Conservation (phyloP, 768 basidiomycete species). For the Termitomyces sp. region DNA sequence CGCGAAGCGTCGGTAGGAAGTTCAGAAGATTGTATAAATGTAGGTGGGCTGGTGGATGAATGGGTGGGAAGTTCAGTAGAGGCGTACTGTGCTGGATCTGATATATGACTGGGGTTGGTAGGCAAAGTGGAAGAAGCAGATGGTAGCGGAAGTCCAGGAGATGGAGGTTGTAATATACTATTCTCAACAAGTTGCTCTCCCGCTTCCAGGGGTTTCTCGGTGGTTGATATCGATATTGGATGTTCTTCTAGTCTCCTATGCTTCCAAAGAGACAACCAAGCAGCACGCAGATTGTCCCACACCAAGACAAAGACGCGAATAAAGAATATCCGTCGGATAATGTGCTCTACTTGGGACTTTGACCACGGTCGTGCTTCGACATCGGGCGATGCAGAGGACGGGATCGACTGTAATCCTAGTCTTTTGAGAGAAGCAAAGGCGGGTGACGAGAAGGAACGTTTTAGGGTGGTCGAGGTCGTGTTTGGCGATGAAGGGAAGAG, state of each 20-base stretch:
- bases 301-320: slow-evolving; percentile 65
- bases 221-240: slow-evolving; percentile 6
- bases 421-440: slow-evolving; percentile 35
- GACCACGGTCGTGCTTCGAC: slow-evolving; percentile 29
- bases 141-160: slow-evolving; percentile 1
- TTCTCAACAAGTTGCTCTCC: slow-evolving; percentile 1
- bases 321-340: slow-evolving; percentile 62
- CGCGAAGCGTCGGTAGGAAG: slow-evolving; percentile 31
- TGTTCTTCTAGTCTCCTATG: slow-evolving; percentile 6
- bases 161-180: background rate
- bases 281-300: slow-evolving; percentile 66
- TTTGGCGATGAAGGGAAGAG: slow-evolving; percentile 37
- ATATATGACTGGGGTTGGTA: background rate
- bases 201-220: slow-evolving; percentile 2
- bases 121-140: slow-evolving; percentile 4
- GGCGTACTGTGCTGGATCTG: slow-evolving; percentile 11
- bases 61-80: slow-evolving; percentile 15
- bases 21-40: slow-evolving; percentile 14
- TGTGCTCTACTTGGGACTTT: slow-evolving; percentile 37
- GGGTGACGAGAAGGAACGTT: slow-evolving; percentile 65
- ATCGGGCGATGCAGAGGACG: slow-evolving; percentile 22
- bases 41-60: slow-evolving; percentile 11
- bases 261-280: slow-evolving; percentile 48
- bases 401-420: slow-evolving; percentile 20
- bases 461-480: slow-evolving; percentile 31